A percentile compares a stretch with the other conserved stretches of the same genome.
Evolutionary conservation across 2,329 filamentous ascomycete genomes (phyloP).

Genomic region (Bipolaris oryzae): DNA sequence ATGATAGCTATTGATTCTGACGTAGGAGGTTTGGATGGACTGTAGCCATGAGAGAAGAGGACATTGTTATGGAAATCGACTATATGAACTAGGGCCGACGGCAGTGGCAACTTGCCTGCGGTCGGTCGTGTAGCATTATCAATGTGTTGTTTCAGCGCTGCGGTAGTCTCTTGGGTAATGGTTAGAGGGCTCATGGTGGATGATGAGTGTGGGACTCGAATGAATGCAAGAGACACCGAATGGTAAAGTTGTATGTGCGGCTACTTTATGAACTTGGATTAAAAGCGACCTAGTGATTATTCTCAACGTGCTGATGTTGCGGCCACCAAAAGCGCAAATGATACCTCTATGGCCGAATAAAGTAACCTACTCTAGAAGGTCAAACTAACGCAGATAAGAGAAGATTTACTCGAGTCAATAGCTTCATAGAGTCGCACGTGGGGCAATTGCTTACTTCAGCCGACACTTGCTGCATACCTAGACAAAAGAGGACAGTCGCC

Average conservation of each 20-base stretch:
- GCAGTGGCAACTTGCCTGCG: slow-evolving; percentile 10
- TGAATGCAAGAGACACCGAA: no score
- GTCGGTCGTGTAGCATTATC: slow-evolving; percentile 1
- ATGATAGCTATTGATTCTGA: slow-evolving; percentile 21
- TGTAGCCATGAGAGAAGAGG: slow-evolving; percentile 29
- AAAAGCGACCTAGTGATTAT: neutral
- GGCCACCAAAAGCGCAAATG: neutral
- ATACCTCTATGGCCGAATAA: neutral
- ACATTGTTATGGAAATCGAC: slow-evolving; percentile 19
- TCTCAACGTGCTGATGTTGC: neutral
- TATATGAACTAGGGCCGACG: slow-evolving; percentile 29
- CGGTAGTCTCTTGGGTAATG: neutral
- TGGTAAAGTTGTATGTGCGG: neutral
- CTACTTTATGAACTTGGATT: neutral
- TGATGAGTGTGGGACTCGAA: neutral
- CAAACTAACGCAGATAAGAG: neutral
- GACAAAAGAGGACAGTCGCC: neutral
- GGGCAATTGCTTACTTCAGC: neutral
- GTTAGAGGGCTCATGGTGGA: neutral
- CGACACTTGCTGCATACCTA: neutral
- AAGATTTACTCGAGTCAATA: neutral
- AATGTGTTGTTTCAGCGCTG: neutral
- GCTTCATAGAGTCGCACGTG: neutral
- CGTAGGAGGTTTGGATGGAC: slow-evolving; percentile 12
- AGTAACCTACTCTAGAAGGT: neutral